Conservation (phyloP, 352 stramenopile genomes). For the Globisporangium mamillatum region DNA sequence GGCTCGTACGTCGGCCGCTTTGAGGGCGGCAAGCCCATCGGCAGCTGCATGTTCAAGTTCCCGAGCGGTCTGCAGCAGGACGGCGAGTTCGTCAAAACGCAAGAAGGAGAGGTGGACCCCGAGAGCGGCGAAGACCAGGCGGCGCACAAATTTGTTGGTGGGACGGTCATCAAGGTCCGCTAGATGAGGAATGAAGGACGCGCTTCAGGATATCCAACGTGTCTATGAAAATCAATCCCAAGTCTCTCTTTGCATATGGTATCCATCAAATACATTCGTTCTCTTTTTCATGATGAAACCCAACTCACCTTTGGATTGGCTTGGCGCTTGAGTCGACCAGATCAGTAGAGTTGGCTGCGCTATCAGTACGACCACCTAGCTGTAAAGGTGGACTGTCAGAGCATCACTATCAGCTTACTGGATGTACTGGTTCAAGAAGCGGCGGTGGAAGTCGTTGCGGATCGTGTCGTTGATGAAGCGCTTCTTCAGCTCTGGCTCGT, state of each 20-base stretch:
- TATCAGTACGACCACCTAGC: neutral
- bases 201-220: neutral
- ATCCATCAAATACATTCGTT: slow-evolving; percentile 8
- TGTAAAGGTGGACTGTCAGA: neutral
- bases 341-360: neutral
- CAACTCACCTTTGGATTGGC: neutral
- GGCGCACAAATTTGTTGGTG: slow-evolving; percentile 69
- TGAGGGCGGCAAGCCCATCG: slow-evolving; percentile 83
- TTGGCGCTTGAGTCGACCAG: neutral
- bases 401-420: slow-evolving; percentile 37
- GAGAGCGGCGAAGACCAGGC: slow-evolving; percentile 46
- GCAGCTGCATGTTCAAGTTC: slow-evolving; percentile 87
- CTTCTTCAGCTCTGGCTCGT: slow-evolving; percentile 94
- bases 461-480: slow-evolving; percentile 99
- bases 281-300: slow-evolving; percentile 1
- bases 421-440: slow-evolving; percentile 98
- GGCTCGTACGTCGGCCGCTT: slow-evolving; percentile 84
- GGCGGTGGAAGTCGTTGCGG: slow-evolving; percentile 98
- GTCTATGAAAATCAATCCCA: neutral
- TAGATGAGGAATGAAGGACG: slow-evolving; percentile 19
- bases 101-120: slow-evolving; percentile 26
- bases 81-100: slow-evolving; percentile 75
- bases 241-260: slow-evolving; percentile 2
- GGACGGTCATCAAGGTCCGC: slow-evolving; percentile 64
- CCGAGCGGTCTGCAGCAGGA: slow-evolving; percentile 80